Base-by-base conservation (phyloP, 31 red algal genomes). In the Pterothamnion heteromorphum region DNA sequence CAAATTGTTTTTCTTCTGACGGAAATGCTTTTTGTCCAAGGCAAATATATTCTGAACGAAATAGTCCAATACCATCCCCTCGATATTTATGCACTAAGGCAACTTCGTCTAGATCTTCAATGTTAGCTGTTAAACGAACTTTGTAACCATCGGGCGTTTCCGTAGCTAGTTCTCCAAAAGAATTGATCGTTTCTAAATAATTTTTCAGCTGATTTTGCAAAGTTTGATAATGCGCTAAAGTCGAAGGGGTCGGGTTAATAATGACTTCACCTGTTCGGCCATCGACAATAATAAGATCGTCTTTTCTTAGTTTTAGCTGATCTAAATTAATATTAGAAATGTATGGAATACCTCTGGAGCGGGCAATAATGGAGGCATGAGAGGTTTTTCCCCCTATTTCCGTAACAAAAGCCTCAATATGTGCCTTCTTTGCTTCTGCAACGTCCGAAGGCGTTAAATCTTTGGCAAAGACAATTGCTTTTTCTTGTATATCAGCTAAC, bases 41-140 rank as follows among this genome's bases (percentile, higher is more conserved):
- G 5, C 9, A 57, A 14, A 88, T n/a, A 26, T 58, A 88, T 39
- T 88, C 85, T 14, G 85, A 58, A 9, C 85, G 85, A 39, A 30
- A 88, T 31, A 88, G 85, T 21, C 85, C 85, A 88, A 88, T 57
- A 18, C 85, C 85, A 4, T 88, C 85, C 14, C 9, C 85, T n/a
- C 85, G 20, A 9, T 26, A 14, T 57, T 88, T 18, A 4, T 64
- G 35, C 4, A 58, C 36, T 14, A 21, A 14, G 9, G 4, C 36
- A 26, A 88, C 26, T 9, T 88, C 85, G 36, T 57, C 9, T 32
- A 39, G 33, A 57, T 5, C 4, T 39, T 44, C 85, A 44, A 88
- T 58, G 26, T 88, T 88, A 4, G 34, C 85, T 14, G 35, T 58
- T 21, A 88, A n/a, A 14, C 9, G 5, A 57, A 88, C 36, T 14